phyloP scores from a whole-genome alignment of 202 grass and related monocot species.

The Bolboschoenoplectus hybrid region DNA sequence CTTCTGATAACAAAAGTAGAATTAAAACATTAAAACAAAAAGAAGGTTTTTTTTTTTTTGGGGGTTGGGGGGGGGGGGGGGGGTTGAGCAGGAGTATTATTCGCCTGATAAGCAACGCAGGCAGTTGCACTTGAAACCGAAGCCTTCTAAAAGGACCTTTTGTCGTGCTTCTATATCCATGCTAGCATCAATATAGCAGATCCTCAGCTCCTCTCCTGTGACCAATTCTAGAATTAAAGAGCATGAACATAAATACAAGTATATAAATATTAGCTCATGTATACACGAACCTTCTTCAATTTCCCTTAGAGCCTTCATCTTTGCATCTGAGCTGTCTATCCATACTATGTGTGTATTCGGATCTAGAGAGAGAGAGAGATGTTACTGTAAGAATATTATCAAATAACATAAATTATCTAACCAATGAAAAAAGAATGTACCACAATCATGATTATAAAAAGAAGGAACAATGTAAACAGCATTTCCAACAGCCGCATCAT shows the following conservation, averaged over 20 bases:
- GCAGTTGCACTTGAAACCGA: conserved; percentile 71
- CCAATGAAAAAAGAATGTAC: conserved; percentile 46
- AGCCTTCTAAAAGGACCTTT: conserved; percentile 80
- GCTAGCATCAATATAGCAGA: conserved; percentile 94
- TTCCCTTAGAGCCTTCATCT: conserved; percentile 65
- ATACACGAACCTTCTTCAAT: conserved; percentile 67
- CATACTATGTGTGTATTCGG: conserved; percentile 87
- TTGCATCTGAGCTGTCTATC: conserved; percentile 64
- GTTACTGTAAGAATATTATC: conserved; percentile 31
- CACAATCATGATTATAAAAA: conserved; percentile 94
- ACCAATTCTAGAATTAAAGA: conserved; percentile 26
- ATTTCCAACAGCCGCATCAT: conserved; percentile 77
- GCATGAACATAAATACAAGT: neutral
- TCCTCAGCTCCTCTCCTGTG: conserved; percentile 76
- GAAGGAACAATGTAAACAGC: conserved; percentile 91
- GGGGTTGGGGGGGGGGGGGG: neutral
- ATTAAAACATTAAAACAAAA: neutral
- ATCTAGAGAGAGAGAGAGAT: conserved; percentile 53
- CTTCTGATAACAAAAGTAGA: neutral
- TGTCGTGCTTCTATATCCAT: conserved; percentile 67
- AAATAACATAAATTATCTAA: conserved; percentile 37
- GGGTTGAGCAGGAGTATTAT: conserved; percentile 24
- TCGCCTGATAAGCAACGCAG: conserved; percentile 64
- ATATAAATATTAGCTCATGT: neutral
- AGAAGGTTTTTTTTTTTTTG: too few relatives aligned